These are phyloP conservation scores for Amaranthus cruentus DNA, from an alignment of 148 eudicot species.

Conservation along the genomic window DNA sequence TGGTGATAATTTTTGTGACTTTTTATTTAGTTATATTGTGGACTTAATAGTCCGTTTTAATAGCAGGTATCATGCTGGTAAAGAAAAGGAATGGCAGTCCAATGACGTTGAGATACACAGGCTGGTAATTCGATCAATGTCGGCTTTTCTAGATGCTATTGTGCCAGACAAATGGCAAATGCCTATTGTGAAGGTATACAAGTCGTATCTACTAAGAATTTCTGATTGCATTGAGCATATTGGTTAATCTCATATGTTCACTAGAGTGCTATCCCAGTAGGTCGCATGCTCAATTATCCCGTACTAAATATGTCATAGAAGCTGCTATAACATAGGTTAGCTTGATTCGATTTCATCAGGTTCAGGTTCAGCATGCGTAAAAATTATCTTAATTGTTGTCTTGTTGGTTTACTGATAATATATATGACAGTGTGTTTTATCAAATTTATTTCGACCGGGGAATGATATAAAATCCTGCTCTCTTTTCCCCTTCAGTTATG, in stretches of 20 bases:
- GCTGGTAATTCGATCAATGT: conserved; percentile 63
- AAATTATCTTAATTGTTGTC: too few relatives aligned
- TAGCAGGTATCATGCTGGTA: conserved; percentile 38
- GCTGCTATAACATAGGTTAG: background rate
- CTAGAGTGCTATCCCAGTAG: background rate
- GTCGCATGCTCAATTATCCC: background rate
- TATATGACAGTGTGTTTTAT: too few relatives aligned
- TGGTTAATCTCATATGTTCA: background rate
- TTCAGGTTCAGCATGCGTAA: too few relatives aligned
- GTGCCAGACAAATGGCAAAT: conserved; percentile 46
- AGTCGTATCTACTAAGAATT: background rate
- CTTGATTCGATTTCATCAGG: background rate
- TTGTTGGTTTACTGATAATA: too few relatives aligned
- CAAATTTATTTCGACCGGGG: too few relatives aligned
- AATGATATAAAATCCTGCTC: too few relatives aligned
- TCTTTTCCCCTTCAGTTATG: too few relatives aligned
- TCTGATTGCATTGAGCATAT: background rate
- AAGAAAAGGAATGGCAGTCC: conserved; percentile 50
- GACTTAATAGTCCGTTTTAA: background rate
- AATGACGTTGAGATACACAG: conserved; percentile 68
- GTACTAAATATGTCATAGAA: background rate
- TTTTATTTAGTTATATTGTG: background rate
- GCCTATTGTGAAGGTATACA: conserved; percentile 65
- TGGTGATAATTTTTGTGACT: too few relatives aligned
- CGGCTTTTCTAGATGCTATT: conserved; percentile 70